Conservation (phyloP, 371 early-diverging fungal species). For the Actinomortierella ambigua region DNA sequence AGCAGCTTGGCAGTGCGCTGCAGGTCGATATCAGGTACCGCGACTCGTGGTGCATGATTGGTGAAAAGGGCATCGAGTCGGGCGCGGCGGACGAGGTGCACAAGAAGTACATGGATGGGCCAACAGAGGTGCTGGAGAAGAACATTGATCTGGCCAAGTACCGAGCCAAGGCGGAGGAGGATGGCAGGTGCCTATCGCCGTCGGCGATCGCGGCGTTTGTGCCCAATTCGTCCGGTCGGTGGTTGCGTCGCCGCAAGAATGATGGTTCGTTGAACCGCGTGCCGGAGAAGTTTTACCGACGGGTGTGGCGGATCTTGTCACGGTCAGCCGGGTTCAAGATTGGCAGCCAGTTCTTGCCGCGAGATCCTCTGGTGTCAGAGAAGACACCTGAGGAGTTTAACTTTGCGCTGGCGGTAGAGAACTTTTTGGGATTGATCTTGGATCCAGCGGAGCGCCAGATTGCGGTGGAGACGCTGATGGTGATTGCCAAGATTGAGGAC, state of each 20-base stretch:
- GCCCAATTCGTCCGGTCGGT: constrained; percentile 70
- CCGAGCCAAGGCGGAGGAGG: constrained; percentile 30
- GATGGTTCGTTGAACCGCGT: constrained; percentile 88
- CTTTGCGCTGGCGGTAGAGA: constrained; percentile 79
- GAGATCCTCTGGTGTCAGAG: constrained; percentile 86
- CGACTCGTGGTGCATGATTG: constrained; percentile 85
- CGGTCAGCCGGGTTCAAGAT: constrained; percentile 62
- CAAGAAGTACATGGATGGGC: constrained; percentile 53
- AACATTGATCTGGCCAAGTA: constrained; percentile 43
- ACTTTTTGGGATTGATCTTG: constrained; percentile 65
- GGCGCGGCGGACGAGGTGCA: constrained; percentile 48
- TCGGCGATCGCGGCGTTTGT: constrained; percentile 56
- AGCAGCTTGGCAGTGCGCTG: constrained; percentile 64
- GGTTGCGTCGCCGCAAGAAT: constrained; percentile 80
- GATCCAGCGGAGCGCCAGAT: constrained; percentile 90
- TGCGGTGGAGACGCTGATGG: constrained; percentile 72
- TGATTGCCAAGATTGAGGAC: constrained; percentile 69
- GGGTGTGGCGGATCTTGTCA: constrained; percentile 75
- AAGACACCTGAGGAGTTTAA: constrained; percentile 86
- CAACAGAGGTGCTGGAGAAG: constrained; percentile 54
- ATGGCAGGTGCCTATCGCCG: constrained; percentile 43
- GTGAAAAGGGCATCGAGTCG: constrained; percentile 59
- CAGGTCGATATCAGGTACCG: constrained; percentile 68
- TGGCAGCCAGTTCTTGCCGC: constrained; percentile 60
- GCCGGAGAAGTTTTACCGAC: constrained; percentile 79